Evolutionary conservation across 768 basidiomycete species (phyloP), one percentile per base, ranked within the genome.

Genomic region (Boletus sp.): DNA sequence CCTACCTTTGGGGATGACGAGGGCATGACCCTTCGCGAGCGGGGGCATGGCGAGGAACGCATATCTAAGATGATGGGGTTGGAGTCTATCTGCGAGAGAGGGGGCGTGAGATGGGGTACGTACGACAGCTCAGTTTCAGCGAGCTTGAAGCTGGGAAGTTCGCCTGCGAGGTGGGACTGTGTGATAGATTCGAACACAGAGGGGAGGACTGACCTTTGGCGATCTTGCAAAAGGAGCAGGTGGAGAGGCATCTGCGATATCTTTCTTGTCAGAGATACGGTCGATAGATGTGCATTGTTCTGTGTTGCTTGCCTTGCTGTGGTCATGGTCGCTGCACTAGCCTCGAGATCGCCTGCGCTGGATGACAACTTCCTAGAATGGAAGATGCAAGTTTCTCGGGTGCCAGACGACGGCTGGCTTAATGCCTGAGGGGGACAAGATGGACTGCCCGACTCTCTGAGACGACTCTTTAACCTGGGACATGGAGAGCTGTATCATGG

Each of bases 11-110:
- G 96, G 96, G 59, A 98, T 90, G 47, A 98, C 77, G 42, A 98
- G 80, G 4, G 90, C 82, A 71, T 98, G 92, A 1, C 94, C 94
- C 62, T 82, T 86, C 11, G 91, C 78, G 25, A 97, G 73, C 6
- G 96, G 94, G 1, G 86, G 85, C 57, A 98, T 89, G 57, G 97
- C 94, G 57, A 97, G 80, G 77, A 98, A 97, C 0, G 95, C 85
- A 70, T 77, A 88, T 19, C 89, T 91, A 35, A 1, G 23, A 8
- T 14, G 29, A 0, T n/a, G 37, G 43, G 43, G 25, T 4, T 29
- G 21, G 3, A 8, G 37, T 21, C 38, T 25, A 32, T 11, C 21
- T 8, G 34, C 10, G 7, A 14, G 27, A 5, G 15, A 21, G 23
- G 15, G 11, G 4, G 14, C 34, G 5, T 25, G 30, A 45, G 54